Conservation (phyloP, 495 filamentous ascomycete species). For the Aspergillus ellipticus region DNA sequence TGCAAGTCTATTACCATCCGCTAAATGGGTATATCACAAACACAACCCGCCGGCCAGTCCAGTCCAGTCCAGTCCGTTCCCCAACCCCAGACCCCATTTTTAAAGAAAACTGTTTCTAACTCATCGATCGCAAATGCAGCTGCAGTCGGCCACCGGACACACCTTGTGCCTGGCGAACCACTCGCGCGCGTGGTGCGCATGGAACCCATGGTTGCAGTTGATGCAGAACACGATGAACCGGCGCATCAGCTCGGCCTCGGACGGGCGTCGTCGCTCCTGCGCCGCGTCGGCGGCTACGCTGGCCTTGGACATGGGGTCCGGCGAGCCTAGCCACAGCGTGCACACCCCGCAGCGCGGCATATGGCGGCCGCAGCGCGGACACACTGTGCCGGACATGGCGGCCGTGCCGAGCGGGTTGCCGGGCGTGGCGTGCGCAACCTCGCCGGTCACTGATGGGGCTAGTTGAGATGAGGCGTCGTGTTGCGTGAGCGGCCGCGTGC, state of each 20-base stretch:
- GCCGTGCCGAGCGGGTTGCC: constrained; percentile 37
- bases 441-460: constrained; percentile 27
- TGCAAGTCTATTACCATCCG: constrained; percentile 6
- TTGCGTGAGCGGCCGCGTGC: constrained; percentile 54
- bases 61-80: too few relatives aligned
- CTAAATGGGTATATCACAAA: constrained; percentile 16
- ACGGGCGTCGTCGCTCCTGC: constrained; percentile 22
- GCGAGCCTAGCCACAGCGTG: constrained; percentile 76
- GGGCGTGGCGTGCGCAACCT: constrained; percentile 35
- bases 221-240: constrained; percentile 76
- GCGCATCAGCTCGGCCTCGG: constrained; percentile 38
- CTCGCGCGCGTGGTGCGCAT: constrained; percentile 79
- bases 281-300: constrained; percentile 48
- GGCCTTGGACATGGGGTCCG: constrained; percentile 61
- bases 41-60: too few relatives aligned
- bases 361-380: constrained; percentile 81
- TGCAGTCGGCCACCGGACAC: constrained; percentile 87
- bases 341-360: constrained; percentile 89
- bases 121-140: constrained; percentile 67
- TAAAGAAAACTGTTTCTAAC: background rate
- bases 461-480: constrained; percentile 38
- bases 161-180: constrained; percentile 82
- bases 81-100: too few relatives aligned
- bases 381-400: constrained; percentile 54
- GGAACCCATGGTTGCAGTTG: constrained; percentile 83